Base-by-base conservation (phyloP, 257 asterid species). In the Ligustrum vulgare region DNA sequence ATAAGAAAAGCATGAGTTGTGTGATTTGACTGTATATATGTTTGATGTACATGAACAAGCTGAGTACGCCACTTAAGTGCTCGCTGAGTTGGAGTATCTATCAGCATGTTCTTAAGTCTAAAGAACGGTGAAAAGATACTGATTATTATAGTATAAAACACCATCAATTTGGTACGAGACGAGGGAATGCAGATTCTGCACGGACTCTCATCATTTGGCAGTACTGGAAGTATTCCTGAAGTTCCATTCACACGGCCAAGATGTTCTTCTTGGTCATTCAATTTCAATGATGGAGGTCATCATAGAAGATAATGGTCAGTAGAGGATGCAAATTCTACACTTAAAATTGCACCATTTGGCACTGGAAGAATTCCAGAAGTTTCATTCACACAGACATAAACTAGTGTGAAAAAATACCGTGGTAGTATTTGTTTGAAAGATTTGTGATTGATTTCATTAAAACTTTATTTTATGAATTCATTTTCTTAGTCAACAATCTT, bases 21-120 rank as follows among this genome's bases (percentile, higher is more conserved):
- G 99, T 88, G 93, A 95, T 76, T 81, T 95, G 69, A 98, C 99
- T 12, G 62, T 93, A 25, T 93, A n/a, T n/a, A n/a, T n/a, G 97
- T 80, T 85, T 95, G 91, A 89, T 95, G 86, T 91, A 86, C 77
- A 80, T 82, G 91, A 87, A 90, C 82, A 95, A 86, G 87, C 67
- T 84, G 34, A 79, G 60, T 83, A 86, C 41, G 90, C 88, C 67
- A 67, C 78, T 47, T 77, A 86, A 79, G 72, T 81, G 78, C 76
- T 86, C 22, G 22, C 58, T 31, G 83, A 81, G 28, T 45, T 83
- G 67, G 84, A 83, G 39, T 25, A 75, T 7, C 58, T 25, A 75
- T 7, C 58, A 56, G 31, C 34, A 33, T 16, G 68, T 18, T 65
- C 31, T 8, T 70, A 66, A 66, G 25, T 58, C 72, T 34, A 32